Conservation (phyloP, 2,329 filamentous ascomycete species). For the Alternaria brassicicola region DNA sequence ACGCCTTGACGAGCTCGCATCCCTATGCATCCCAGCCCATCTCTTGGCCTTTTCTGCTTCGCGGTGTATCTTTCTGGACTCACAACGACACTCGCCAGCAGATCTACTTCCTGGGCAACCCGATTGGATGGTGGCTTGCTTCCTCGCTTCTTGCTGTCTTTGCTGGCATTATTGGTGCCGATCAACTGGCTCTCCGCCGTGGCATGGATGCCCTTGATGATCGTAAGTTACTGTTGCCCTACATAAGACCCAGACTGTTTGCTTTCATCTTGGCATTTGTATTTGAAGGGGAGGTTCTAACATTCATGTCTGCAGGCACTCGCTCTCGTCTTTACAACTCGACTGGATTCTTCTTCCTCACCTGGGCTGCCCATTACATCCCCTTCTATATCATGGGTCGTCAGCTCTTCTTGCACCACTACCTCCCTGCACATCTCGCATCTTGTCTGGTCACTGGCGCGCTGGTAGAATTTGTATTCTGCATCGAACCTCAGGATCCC, state of each 20-base stretch:
- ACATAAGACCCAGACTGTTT: not conserved
- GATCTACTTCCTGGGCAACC: conserved; percentile 98
- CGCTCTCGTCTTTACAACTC: conserved; percentile 97
- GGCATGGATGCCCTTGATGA: conserved; percentile 91
- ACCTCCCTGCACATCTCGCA: conserved; percentile 91
- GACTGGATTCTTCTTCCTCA: conserved; percentile 98
- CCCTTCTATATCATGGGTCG: conserved; percentile 98
- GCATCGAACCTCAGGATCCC: conserved; percentile 71
- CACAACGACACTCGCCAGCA: conserved; percentile 93
- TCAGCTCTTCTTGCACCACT: conserved; percentile 97
- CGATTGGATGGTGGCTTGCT: conserved; percentile 94
- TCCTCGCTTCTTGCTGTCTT: conserved; percentile 93
- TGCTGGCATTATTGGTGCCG: conserved; percentile 86
- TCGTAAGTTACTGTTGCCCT: conserved; percentile 66
- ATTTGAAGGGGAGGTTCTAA: conserved; percentile 12
- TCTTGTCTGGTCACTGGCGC: conserved; percentile 89
- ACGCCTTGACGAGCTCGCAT: conserved; percentile 93
- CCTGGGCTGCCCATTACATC: conserved; percentile 96
- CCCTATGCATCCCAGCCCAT: conserved; percentile 94
- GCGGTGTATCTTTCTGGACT: conserved; percentile 99
- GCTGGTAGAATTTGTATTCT: conserved; percentile 95
- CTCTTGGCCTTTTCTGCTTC: conserved; percentile 96
- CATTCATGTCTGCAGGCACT: conserved; percentile 63
- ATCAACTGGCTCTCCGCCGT: conserved; percentile 90
- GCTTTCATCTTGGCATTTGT: conserved; percentile 7